These are phyloP conservation scores for Parathielavia appendiculata DNA, from an alignment of 495 filamentous ascomycete genomes.

Conservation along the genomic window DNA sequence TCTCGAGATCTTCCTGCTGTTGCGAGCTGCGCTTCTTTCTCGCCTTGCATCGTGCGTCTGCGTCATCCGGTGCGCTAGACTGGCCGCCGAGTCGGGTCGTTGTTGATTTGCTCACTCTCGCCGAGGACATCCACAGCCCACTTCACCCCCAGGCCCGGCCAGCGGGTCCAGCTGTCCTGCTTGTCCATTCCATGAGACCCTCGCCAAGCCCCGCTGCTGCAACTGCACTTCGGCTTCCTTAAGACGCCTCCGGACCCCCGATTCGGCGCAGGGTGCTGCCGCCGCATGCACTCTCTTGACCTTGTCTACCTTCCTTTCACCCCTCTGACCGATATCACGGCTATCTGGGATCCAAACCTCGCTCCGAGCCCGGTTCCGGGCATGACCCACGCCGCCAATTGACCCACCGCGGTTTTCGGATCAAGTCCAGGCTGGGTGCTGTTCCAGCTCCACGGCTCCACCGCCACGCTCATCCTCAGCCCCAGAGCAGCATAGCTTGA, in stretches of 20 bases:
- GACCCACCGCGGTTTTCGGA: constrained; percentile 20
- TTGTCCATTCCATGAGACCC: constrained; percentile 30
- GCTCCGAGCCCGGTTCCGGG: constrained; percentile 13
- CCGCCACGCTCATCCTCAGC: constrained; percentile 7
- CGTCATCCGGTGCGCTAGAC: constrained; percentile 13
- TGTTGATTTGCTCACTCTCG: constrained; percentile 14
- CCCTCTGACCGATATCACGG: background rate
- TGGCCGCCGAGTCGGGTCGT: constrained; percentile 13
- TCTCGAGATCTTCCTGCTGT: constrained; percentile 4
- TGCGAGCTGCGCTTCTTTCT: constrained; percentile 14
- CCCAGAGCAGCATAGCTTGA: constrained; percentile 9
- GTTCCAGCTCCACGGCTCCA: constrained; percentile 17
- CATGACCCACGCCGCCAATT: constrained; percentile 20
- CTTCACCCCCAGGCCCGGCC: background rate
- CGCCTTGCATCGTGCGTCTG: constrained; percentile 17
- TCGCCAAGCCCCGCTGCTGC: constrained; percentile 22
- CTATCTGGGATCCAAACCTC: constrained; percentile 3
- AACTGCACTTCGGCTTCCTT: constrained; percentile 22
- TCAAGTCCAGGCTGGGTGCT: constrained; percentile 21
- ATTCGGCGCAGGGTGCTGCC: constrained; percentile 14
- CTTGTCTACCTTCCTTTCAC: constrained; percentile 7
- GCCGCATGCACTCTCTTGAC: constrained; percentile 7
- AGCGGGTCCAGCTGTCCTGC: constrained; percentile 13
- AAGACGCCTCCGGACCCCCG: constrained; percentile 22
- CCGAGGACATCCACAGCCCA: background rate